Base-by-base conservation (phyloP, 2,329 filamentous ascomycete genomes). In the Neonectria coccinea region DNA sequence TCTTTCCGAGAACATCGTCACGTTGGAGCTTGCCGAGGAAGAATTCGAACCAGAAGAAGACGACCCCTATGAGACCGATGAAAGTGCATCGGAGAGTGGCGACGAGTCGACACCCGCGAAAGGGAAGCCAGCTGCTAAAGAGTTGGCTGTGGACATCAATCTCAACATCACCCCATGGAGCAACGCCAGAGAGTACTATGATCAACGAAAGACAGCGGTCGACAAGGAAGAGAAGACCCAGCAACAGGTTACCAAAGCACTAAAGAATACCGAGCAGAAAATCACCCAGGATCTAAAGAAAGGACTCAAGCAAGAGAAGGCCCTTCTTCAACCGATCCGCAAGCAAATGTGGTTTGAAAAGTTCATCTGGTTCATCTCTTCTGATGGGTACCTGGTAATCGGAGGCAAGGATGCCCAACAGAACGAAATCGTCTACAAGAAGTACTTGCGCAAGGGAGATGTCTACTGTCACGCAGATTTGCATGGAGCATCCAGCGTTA, bases 271-370 rank as follows among this genome's bases (percentile, higher is more conserved):
- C 7, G 93, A 97, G 76, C 90, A 92, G 74, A 97, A 97, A 79
- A 94, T 98, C 22, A 85, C 87, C 5, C 88, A 92, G 12, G 93
- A 97, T 76, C 83, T 98, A 22, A 97, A 92, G 80, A 95, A 94
- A 74, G 91, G 90, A 0, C 79, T 98, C 61, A 97, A 97, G 80
- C 91, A 96, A 75, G 96, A 98, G 79, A 97, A 97, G 77, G 91
- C 93, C 20, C 83, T 97, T 2, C 81, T 98, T 10, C 89, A 94
- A 50, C 93, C 92, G 0, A 91, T 97, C 9, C 88, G 96, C 60
- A 91, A 90, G 74, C 91, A 90, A 69, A 87, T 94, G 73, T 99
- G 96, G 96, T 99, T 97, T 71, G 96, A 99, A 75, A 99, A 99
- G 79, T 99, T 97, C 73, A 84, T 90, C 29, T 98, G 93, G 86